Base-by-base conservation (phyloP, 2,329 filamentous ascomycete species). In the Colletotrichum chlorophyti region DNA sequence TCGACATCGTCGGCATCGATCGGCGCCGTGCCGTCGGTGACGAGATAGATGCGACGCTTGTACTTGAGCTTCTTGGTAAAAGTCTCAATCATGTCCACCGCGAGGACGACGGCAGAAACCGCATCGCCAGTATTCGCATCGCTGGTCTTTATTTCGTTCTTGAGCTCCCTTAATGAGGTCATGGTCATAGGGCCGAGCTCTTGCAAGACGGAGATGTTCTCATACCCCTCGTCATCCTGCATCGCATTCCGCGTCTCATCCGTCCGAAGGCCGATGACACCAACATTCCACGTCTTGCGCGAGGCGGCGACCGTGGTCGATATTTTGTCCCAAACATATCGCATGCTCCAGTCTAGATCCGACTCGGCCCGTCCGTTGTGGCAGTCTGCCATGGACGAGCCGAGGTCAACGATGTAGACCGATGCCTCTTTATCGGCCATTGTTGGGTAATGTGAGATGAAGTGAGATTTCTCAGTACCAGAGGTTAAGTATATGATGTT, bases 341-440 rank as follows among this genome's bases (percentile, higher is more conserved):
- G 86, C 86, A 98, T 88, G 43, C 87, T 85, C 86, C 89, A 99
- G 60, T 97, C 91, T 15, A 99, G 83, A 71, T 98, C 90, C 3
- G 89, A 89, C 71, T 94, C 85, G 17, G 79, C 71, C 64, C 95
- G 87, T 23, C 89, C 91, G 75, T 85, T 82, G 65, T 86, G 84
- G 66, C 80, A 83, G 69, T 90, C 80, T 57, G 82, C 89, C 91
- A 96, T 97, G n/a, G 93, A 91, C 68, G 78, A 80, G 57, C 93
- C 93, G 21, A 97, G 80, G 75, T 99, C 95, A 60, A 99, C 76
- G 65, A 99, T 89, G 73, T 95, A 99, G 38, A 98, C 85, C 0
- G 90, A 95, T 8, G 93, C 92, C 78, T 98, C 92, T 73, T 99
- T 99, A 62, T 91, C 88, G 10, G 93, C 90, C 94, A 98, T 98